Evolutionary conservation across 2,329 filamentous ascomycete species (phyloP).

Genomic region (Albophoma yamanashiensis): DNA sequence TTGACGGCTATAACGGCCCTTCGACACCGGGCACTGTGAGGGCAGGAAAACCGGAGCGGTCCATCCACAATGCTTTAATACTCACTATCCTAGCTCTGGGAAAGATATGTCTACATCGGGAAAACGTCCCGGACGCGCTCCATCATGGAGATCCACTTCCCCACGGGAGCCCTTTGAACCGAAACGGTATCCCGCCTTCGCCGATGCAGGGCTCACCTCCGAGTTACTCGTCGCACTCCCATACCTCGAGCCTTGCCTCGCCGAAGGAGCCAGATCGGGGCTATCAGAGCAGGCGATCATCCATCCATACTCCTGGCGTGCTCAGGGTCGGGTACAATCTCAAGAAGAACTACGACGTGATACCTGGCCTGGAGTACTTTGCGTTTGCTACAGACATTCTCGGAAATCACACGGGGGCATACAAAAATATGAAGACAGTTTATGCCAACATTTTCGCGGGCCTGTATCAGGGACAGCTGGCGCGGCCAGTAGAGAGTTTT

Average conservation of each 20-base stretch:
- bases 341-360: slow-evolving; percentile 63
- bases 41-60: slow-evolving; percentile 46
- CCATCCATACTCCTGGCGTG: slow-evolving; percentile 30
- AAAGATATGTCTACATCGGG: slow-evolving; percentile 57
- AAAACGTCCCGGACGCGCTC: slow-evolving; percentile 48
- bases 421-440: slow-evolving; percentile 71
- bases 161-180: slow-evolving; percentile 26
- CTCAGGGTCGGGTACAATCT: slow-evolving; percentile 17
- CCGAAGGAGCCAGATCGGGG: slow-evolving; percentile 39
- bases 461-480: slow-evolving; percentile 81
- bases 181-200: slow-evolving; percentile 41
- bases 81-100: slow-evolving; percentile 78
- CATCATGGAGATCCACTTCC: slow-evolving; percentile 18
- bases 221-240: slow-evolving; percentile 29
- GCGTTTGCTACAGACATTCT: slow-evolving; percentile 79
- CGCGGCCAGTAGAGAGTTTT: slow-evolving; percentile 76
- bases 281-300: slow-evolving; percentile 37
- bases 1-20: slow-evolving; percentile 20
- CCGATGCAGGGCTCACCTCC: slow-evolving; percentile 47
- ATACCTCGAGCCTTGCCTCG: slow-evolving; percentile 39
- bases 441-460: slow-evolving; percentile 79
- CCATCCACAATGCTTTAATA: slow-evolving; percentile 71
- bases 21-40: slow-evolving; percentile 22
- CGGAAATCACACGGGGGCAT: slow-evolving; percentile 68
- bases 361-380: slow-evolving; percentile 86